Evolutionary conservation across 306 rosid species (phyloP).

Genomic region (Hippophae gyantsensis): DNA sequence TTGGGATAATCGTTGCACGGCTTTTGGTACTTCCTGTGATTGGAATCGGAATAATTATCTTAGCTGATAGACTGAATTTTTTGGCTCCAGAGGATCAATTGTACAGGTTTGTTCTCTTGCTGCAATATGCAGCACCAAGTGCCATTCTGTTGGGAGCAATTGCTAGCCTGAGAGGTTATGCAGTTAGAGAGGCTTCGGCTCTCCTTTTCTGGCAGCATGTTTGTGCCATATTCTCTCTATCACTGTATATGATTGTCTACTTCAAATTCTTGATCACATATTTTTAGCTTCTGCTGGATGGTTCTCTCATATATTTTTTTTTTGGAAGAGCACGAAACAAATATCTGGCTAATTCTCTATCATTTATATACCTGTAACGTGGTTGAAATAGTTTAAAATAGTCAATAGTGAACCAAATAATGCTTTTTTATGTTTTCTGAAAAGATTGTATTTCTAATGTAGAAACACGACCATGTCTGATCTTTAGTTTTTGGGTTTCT

Average conservation of each 20-base stretch:
- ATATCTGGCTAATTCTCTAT: too few species aligned
- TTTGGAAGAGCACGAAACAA: too few species aligned
- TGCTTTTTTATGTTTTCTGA: too few species aligned
- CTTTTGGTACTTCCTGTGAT: slow-evolving; percentile 70
- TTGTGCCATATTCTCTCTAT: slow-evolving; percentile 59
- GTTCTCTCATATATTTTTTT: too few species aligned
- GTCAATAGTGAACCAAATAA: too few species aligned
- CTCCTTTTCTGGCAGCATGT: slow-evolving; percentile 83
- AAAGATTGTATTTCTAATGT: too few species aligned
- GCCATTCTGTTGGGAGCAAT: slow-evolving; percentile 87
- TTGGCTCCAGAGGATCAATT: slow-evolving; percentile 43
- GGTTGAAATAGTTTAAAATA: too few species aligned
- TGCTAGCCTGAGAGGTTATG: slow-evolving; percentile 79
- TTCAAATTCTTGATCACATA: slow-evolving; percentile 21
- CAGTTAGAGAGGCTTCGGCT: slow-evolving; percentile 79
- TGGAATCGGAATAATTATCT: slow-evolving; percentile 54
- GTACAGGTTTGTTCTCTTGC: slow-evolving; percentile 59
- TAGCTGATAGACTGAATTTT: slow-evolving; percentile 44
- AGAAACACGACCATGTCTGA: too few species aligned
- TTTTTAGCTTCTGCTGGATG: neutral
- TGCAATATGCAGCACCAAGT: slow-evolving; percentile 83
- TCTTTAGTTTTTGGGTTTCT: too few species aligned
- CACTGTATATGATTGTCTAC: slow-evolving; percentile 53
- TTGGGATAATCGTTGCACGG: slow-evolving; percentile 71
- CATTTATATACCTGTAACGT: too few species aligned